phyloP scores from a whole-genome alignment of 2,329 filamentous ascomycete species.

The Xylaria sp. region DNA sequence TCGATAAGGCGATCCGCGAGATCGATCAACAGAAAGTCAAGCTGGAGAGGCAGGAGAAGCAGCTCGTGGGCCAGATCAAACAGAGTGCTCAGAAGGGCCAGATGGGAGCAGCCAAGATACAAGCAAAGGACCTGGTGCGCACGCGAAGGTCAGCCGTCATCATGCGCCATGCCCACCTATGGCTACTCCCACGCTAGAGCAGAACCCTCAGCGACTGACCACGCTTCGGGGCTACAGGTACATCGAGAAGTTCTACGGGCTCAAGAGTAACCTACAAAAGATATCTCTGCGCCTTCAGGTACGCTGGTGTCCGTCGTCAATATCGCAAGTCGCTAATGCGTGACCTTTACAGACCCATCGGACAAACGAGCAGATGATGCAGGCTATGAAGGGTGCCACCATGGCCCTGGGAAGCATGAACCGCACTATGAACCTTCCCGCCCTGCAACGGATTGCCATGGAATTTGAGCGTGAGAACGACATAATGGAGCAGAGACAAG shows the following conservation, averaged over 20 bases:
- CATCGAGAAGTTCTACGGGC: constrained; percentile 97
- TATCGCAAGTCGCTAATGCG: constrained; percentile 14
- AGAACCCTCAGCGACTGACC: constrained; percentile 3
- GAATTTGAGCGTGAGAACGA: constrained; percentile 99
- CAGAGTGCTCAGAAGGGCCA: constrained; percentile 98
- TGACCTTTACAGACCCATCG: constrained; percentile 79
- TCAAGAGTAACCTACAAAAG: constrained; percentile 96
- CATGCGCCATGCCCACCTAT: neutral
- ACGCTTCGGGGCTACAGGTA: constrained; percentile 67
- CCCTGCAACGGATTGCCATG: constrained; percentile 96
- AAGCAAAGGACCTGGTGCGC: constrained; percentile 95
- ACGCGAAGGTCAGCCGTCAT: constrained; percentile 74
- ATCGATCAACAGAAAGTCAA: constrained; percentile 95
- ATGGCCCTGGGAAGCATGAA: constrained; percentile 97
- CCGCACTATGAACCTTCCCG: constrained; percentile 94
- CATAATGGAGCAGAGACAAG: constrained; percentile 98
- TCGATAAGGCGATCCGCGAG: constrained; percentile 97
- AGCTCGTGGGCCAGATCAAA: constrained; percentile 94
- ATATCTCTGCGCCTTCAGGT: constrained; percentile 96
- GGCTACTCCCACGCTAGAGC: neutral
- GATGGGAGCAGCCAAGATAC: constrained; percentile 98
- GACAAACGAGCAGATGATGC: constrained; percentile 99
- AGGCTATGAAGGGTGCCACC: constrained; percentile 98
- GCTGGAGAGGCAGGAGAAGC: constrained; percentile 98
- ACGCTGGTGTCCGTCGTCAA: constrained; percentile 45